phyloP scores from a whole-genome alignment of 257 asterid species.

The Paraleonurus japonicus region DNA sequence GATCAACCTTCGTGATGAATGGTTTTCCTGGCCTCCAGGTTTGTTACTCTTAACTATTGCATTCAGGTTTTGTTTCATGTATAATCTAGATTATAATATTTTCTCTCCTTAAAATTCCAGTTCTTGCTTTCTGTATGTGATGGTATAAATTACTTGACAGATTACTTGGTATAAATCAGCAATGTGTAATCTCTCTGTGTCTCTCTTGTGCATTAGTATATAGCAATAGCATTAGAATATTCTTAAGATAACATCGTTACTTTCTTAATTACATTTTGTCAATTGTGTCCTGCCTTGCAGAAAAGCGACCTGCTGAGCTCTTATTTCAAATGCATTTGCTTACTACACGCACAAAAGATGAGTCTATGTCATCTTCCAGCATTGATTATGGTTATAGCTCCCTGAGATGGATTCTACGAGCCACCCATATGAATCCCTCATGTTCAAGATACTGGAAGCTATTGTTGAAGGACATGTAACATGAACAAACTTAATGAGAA shows the following conservation, averaged over 20 bases:
- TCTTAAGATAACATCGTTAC: background rate
- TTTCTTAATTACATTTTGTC: background rate
- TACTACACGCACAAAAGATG: constrained; percentile 31
- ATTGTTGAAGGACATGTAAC: constrained; percentile 38
- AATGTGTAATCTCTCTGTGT: background rate
- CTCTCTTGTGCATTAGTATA: background rate
- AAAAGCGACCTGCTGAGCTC: constrained; percentile 75
- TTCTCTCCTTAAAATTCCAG: background rate
- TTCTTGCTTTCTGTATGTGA: background rate
- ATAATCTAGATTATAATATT: constrained; percentile 8
- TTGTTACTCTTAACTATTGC: constrained; percentile 16
- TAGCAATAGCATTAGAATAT: background rate
- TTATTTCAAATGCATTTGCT: constrained; percentile 86
- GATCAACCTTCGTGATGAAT: constrained; percentile 63
- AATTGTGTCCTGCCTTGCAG: constrained; percentile 45
- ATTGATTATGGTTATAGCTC: constrained; percentile 31
- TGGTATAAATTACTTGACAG: background rate
- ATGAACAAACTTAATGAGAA: background rate
- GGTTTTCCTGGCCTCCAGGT: constrained; percentile 93
- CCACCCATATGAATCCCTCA: constrained; percentile 83
- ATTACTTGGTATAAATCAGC: background rate
- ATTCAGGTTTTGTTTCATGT: background rate
- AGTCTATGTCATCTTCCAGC: constrained; percentile 26
- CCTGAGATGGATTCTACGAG: constrained; percentile 62
- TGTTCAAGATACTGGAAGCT: constrained; percentile 84